Evolutionary conservation across 495 filamentous ascomycete genomes (phyloP).

Genomic region (Neohortaea acidophila): DNA sequence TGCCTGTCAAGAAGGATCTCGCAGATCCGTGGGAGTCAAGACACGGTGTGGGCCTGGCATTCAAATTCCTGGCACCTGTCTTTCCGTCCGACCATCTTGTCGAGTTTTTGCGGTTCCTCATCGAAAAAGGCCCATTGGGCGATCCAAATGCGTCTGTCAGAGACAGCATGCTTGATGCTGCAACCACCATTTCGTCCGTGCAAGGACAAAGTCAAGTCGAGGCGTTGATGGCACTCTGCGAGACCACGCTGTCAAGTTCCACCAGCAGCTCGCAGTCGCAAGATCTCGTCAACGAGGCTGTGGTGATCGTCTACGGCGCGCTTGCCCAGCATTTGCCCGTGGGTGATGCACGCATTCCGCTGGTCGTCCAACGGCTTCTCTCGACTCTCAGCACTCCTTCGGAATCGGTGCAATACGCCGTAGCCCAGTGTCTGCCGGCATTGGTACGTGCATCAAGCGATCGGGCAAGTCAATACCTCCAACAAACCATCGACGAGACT

Average conservation of each 20-base stretch:
- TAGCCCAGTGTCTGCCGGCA: conserved; percentile 83
- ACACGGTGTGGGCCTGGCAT: conserved; percentile 74
- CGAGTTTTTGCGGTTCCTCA: conserved; percentile 65
- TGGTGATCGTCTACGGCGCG: conserved; percentile 92
- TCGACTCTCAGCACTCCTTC: conserved; percentile 86
- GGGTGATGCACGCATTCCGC: conserved; percentile 68
- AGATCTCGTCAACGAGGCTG: conserved; percentile 86
- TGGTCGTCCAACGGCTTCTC: conserved; percentile 69
- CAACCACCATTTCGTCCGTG: conserved; percentile 59
- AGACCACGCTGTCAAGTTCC: conserved; percentile 64
- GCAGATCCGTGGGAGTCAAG: conserved; percentile 80
- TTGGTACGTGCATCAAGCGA: conserved; percentile 66
- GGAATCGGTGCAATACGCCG: conserved; percentile 89
- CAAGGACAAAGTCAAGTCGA: conserved; percentile 72
- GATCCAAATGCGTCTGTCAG: conserved; percentile 65
- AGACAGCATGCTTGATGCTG: conserved; percentile 84
- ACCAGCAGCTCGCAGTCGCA: conserved; percentile 61
- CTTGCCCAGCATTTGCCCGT: conserved; percentile 71
- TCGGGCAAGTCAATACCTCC: conserved; percentile 61
- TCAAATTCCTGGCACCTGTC: conserved; percentile 56
- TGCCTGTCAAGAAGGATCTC: conserved; percentile 72
- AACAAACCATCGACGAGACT: conserved; percentile 63
- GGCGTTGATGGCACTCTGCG: conserved; percentile 80
- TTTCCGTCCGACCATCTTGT: conserved; percentile 58
- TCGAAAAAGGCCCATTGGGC: conserved; percentile 66